Evolutionary conservation across 2,329 filamentous ascomycete genomes (phyloP), one percentile per base, ranked within the genome.

Genomic region (Stagonosporopsis rhizophila): DNA sequence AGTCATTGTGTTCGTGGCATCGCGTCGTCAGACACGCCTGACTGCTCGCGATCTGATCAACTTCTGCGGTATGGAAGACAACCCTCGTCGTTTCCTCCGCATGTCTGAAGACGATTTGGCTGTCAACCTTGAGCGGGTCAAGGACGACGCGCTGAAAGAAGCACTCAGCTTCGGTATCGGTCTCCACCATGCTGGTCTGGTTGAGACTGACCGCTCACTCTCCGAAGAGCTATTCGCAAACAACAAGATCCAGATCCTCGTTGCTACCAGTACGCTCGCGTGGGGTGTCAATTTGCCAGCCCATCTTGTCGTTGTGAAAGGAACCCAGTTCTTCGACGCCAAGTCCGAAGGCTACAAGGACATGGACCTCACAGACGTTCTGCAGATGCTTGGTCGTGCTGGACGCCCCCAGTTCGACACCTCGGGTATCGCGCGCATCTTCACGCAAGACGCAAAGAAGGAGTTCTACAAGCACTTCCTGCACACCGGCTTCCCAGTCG

Each of bases 381-480:
- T 99, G 59, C 95, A 99, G 78, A 99, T 99, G 95, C 82, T 99
- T 25, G 95, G 95, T 66, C 89, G 95, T 77, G 95, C 95, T 12
- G 95, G 95, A 15, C 90, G 95, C 60, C 95, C 95, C 3, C 95
- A 99, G 72, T 99, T 99, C 74, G 95, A 99, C 76, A 90, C 89
- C 50, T 96, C 93, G 0, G 95, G 96, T 64, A 96, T 99, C 54
- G 96, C 95, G 9, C 89, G 94, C 27, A 99, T 99, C 72, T 96
- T 99, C 72, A 99, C 95, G 0, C 93, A 99, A 70, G 93, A 98
- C 69, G 82, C 94, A 2, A 99, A 98, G 82, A 99, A 99, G 78
- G 92, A 96, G 57, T 99, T 99, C 77, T 99, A 99, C 80, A 99
- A 99, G 80, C 95, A 99, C 78, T 99, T 99, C 79, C 79, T 99